A percentile compares a stretch with the other conserved stretches of the same genome.
Evolutionary conservation across 805 yeast genomes (phyloP).

Genomic region (Teunomyces barrocoloradensis): DNA sequence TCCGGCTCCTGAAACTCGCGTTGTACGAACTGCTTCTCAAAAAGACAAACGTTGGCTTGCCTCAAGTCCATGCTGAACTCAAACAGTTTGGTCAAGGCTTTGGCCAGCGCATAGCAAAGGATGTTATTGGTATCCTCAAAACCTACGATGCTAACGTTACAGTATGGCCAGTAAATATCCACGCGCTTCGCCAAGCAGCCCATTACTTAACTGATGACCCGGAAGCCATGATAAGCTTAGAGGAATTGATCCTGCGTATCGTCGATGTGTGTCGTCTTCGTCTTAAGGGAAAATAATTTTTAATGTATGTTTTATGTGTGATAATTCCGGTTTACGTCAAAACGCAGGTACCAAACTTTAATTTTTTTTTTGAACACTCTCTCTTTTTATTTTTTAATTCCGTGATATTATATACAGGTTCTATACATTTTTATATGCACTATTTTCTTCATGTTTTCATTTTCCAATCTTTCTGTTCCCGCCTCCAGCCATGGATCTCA

Average conservation of each 20-base stretch:
- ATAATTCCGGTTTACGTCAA: neutral
- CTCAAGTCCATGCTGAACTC: conserved; percentile 17
- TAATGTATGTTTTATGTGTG: neutral
- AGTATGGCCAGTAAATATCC: conserved; percentile 37
- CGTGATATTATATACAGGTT: no score
- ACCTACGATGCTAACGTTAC: conserved; percentile 33
- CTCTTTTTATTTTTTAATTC: no score
- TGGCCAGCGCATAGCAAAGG: conserved; percentile 28
- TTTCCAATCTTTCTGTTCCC: no score
- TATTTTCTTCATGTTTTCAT: no score
- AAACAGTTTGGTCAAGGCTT: conserved; percentile 24
- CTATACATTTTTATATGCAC: no score
- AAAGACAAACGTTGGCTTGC: conserved; percentile 14
- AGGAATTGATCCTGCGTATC: conserved; percentile 18
- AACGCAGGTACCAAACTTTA: no score
- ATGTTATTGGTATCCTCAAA: conserved; percentile 36
- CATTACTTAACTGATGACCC: conserved; percentile 22
- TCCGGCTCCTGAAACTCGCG: conserved; percentile 27
- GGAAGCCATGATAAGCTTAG: conserved; percentile 14
- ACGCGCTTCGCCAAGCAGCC: conserved; percentile 29
- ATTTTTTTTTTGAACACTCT: no score
- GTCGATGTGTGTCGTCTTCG: conserved; percentile 11
- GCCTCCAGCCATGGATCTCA: no score
- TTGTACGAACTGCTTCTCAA: conserved; percentile 27
- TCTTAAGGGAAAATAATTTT: conserved; percentile 4